phyloP scores from a whole-genome alignment of 495 filamentous ascomycete genomes.

The Xylaria acuta region DNA sequence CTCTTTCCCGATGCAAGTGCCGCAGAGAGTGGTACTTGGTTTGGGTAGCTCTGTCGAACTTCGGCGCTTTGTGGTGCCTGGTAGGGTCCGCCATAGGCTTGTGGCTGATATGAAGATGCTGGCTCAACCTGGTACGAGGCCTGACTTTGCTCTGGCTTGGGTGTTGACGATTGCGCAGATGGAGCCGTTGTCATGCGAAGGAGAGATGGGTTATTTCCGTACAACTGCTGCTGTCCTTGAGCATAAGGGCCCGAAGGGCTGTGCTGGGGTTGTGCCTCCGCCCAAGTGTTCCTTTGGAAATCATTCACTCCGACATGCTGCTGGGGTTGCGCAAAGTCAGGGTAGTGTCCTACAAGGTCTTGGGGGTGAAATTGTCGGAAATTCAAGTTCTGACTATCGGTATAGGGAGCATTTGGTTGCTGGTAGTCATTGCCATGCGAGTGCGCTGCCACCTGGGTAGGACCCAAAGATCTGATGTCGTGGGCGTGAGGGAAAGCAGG shows the following conservation, averaged over 20 bases:
- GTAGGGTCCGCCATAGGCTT: slow-evolving; percentile 12
- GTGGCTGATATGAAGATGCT: slow-evolving; percentile 7
- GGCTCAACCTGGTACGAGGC: slow-evolving; percentile 10
- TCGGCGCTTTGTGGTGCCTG: background rate
- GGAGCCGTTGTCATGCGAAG: slow-evolving; percentile 1
- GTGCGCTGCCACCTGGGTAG: slow-evolving; percentile 5
- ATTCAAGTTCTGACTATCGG: slow-evolving; percentile 9
- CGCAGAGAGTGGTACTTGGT: background rate
- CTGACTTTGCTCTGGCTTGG: slow-evolving; percentile 10
- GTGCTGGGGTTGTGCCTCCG: slow-evolving; percentile 13
- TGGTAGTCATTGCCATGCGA: slow-evolving; percentile 15
- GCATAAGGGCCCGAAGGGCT: slow-evolving; percentile 6
- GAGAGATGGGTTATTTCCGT: slow-evolving; percentile 4
- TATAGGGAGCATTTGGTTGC: slow-evolving; percentile 12
- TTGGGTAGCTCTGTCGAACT: slow-evolving; percentile 1
- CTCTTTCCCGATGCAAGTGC: slow-evolving; percentile 5
- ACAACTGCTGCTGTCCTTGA: slow-evolving; percentile 25
- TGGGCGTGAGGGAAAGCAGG: slow-evolving; percentile 7
- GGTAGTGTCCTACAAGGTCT: slow-evolving; percentile 9
- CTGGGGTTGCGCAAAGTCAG: slow-evolving; percentile 9
- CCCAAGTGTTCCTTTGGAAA: slow-evolving; percentile 18
- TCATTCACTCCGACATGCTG: slow-evolving; percentile 20
- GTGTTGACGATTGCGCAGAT: background rate
- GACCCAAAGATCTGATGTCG: slow-evolving; percentile 5
- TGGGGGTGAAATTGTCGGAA: slow-evolving; percentile 8